phyloP scores from a whole-genome alignment of 305 asterid genomes.

The Rubia tinctorum region DNA sequence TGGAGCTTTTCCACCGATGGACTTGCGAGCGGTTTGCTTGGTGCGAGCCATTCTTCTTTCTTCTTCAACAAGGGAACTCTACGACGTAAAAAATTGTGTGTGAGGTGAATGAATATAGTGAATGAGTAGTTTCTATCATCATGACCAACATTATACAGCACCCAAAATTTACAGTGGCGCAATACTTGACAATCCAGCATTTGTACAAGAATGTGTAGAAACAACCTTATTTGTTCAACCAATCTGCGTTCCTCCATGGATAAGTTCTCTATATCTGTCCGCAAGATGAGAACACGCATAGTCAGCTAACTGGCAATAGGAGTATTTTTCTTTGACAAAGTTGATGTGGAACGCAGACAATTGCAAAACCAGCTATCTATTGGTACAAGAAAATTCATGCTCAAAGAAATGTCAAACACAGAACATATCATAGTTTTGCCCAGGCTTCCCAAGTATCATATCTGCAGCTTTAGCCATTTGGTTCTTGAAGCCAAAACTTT shows the following conservation, averaged over 20 bases:
- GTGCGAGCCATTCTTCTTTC: too few relatives aligned
- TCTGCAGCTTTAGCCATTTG: not conserved
- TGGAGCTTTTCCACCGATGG: too few relatives aligned
- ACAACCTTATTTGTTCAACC: slow-evolving; percentile 73
- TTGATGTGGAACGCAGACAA: not conserved
- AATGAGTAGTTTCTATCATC: too few relatives aligned
- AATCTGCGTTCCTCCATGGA: slow-evolving; percentile 61
- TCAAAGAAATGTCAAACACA: not conserved
- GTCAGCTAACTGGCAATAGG: slow-evolving; percentile 17
- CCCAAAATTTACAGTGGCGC: too few relatives aligned
- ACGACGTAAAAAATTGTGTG: too few relatives aligned
- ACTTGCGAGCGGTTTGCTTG: too few relatives aligned
- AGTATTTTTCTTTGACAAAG: too few relatives aligned
- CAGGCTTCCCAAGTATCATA: not conserved
- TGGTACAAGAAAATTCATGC: not conserved
- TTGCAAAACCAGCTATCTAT: not conserved
- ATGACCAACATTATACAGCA: too few relatives aligned
- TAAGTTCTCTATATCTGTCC: slow-evolving; percentile 76
- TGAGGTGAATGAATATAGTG: too few relatives aligned
- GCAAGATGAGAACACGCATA: slow-evolving; percentile 36
- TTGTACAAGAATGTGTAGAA: not conserved
- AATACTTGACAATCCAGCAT: too few relatives aligned
- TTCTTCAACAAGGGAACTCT: too few relatives aligned
- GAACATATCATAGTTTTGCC: not conserved
- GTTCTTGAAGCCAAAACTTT: not conserved